Base-by-base conservation (phyloP, 495 filamentous ascomycete genomes). In the Poronia punctata region DNA sequence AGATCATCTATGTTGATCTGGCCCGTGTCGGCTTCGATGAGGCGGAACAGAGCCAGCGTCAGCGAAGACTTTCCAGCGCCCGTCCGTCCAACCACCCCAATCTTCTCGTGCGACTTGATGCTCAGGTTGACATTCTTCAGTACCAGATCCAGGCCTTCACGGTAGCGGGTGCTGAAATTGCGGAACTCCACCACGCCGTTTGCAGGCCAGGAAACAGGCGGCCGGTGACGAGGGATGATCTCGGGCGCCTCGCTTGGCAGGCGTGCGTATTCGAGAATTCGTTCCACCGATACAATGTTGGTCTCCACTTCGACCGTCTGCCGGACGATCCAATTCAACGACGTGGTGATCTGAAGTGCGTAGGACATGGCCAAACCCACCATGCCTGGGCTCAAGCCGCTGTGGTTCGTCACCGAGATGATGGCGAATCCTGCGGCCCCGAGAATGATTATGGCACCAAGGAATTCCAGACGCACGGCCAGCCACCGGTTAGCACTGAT, bases 261-360 rank as follows among this genome's bases (percentile, higher is more conserved):
- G 46, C 76, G 76, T 40, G 92, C 86, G 61, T 99, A 99, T 65
- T 99, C 93, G 43, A 97, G 80, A 28, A 97, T 87, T 45, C 93
- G 83, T 74, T 99, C 93, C 38, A 99, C 93, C 8, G 93, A 95
- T 41, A 99, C 90, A 46, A 97, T 97, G 64, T 99, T 99, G 25
- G 92, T 97, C 71, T 99, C 93, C 21, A 97, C 93, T 64, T 99
- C 93, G 11, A 99, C 93, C 3, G 92, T 95, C 67, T 99, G 93
- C 38, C 93, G 83, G 31, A 99, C 93, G 53, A 99, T 96, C 92
- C 92, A 99, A 68, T 99, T 99, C 46, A 99, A 71, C n/a, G 89
- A 93, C 55, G 87, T 84, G 14, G 93, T 99, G 56, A 97, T 97
- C 66, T 95, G 86, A 46, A 99, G 72, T 33, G 88, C 92, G 61